Evolutionary conservation across 345 rosid species (phyloP).

Genomic region (Citrus mangshanensis): DNA sequence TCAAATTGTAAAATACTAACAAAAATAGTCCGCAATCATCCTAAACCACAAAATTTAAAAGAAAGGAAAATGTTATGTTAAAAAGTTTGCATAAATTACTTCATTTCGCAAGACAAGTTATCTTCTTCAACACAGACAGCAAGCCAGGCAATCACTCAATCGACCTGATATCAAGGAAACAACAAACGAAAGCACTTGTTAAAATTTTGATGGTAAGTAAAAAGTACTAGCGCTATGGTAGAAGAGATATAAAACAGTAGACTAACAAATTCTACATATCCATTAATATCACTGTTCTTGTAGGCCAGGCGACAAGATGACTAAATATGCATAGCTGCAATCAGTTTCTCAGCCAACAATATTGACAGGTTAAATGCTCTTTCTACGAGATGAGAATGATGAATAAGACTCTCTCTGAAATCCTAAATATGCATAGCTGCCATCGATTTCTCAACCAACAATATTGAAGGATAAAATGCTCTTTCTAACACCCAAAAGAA

Average conservation of each 20-base stretch:
- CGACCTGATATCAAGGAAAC: slow-evolving; percentile 15
- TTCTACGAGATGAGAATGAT: too few species aligned
- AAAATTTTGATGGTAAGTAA: not conserved
- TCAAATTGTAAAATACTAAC: not conserved
- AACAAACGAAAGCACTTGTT: not conserved
- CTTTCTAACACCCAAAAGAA: not conserved
- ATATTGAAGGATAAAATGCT: not conserved
- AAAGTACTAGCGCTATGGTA: not conserved
- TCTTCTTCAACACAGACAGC: slow-evolving; percentile 9
- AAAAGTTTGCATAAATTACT: slow-evolving; percentile 9
- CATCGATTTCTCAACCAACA: not conserved
- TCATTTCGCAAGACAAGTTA: slow-evolving; percentile 18
- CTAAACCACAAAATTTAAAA: not conserved
- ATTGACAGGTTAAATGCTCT: not conserved
- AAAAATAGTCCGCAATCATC: not conserved
- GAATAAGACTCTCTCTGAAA: too few species aligned
- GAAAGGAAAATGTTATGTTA: not conserved
- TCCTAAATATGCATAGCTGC: not conserved
- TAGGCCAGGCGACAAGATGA: not conserved
- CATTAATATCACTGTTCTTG: not conserved
- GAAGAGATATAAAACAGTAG: not conserved
- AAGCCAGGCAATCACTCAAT: slow-evolving; percentile 5
- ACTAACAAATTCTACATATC: not conserved
- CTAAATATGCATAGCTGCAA: not conserved
- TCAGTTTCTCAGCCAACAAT: not conserved